A percentile compares a stretch with the other conserved stretches of the same genome.
Evolutionary conservation across 2,329 filamentous ascomycete species (phyloP).

Genomic region (Nothomitra cinnamomea): DNA sequence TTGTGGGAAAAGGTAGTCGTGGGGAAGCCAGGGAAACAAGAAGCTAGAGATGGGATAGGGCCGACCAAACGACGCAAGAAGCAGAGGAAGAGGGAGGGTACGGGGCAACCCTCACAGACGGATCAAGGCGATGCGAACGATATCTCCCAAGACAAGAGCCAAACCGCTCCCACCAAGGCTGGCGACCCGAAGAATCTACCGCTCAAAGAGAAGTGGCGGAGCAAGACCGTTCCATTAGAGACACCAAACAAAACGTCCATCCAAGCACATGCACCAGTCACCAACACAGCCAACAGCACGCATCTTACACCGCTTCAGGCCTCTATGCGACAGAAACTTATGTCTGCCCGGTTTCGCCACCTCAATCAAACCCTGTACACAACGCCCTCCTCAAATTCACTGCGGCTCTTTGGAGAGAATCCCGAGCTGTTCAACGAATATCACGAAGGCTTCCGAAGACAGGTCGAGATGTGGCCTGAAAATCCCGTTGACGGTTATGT

Average conservation of each 20-base stretch:
- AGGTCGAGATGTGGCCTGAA: conserved; percentile 90
- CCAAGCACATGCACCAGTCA: conserved; percentile 11
- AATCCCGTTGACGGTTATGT: conserved; percentile 91
- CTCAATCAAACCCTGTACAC: conserved; percentile 96
- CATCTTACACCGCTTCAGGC: conserved; percentile 75
- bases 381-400: conserved; percentile 67
- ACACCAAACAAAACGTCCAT: background rate
- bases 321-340: conserved; percentile 85
- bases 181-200: no score
- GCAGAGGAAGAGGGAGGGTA: conserved; percentile 7
- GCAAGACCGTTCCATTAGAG: background rate
- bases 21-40: conserved; percentile 24
- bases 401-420: conserved; percentile 62
- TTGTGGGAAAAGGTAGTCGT: conserved; percentile 71
- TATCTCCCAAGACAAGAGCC: no score
- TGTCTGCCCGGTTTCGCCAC: conserved; percentile 90
- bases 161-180: no score
- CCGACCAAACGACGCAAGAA: conserved; percentile 13
- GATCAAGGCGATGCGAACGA: no score
- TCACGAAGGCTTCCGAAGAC: conserved; percentile 86
- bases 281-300: conserved; percentile 30
- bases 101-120: no score
- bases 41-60: background rate
- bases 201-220: no score
- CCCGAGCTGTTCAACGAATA: conserved; percentile 95